These are phyloP conservation scores for Leccinum pellstonianum DNA, from an alignment of 768 basidiomycete species.

Conservation along the genomic window DNA sequence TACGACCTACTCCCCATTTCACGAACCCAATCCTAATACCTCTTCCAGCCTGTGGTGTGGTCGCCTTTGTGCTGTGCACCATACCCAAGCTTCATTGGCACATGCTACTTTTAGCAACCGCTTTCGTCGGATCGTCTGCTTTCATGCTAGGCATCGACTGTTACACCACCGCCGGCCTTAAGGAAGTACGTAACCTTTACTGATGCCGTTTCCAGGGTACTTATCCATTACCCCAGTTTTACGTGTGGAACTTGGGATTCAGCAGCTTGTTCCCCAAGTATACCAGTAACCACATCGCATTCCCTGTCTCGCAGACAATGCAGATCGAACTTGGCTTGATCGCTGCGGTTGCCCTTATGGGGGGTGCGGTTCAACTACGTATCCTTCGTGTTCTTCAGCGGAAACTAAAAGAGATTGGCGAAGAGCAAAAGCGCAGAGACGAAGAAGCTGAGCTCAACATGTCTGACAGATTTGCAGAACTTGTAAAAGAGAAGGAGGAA, in stretches of 20 bases:
- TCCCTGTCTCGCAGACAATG: slow-evolving; percentile 88
- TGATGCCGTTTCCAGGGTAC: slow-evolving; percentile 1
- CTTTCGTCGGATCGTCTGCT: slow-evolving; percentile 86
- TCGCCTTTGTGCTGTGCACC: slow-evolving; percentile 81
- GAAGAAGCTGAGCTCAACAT: slow-evolving; percentile 75
- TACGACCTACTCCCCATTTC: slow-evolving; percentile 32
- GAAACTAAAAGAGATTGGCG: slow-evolving; percentile 76
- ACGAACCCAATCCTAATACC: slow-evolving; percentile 16
- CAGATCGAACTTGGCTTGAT: slow-evolving; percentile 90
- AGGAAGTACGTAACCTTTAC: slow-evolving; percentile 61
- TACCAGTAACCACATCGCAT: slow-evolving; percentile 59
- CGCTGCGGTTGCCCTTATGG: slow-evolving; percentile 80
- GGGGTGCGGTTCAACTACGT: slow-evolving; percentile 86
- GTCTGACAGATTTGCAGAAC: slow-evolving; percentile 60
- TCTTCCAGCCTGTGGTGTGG: slow-evolving; percentile 59
- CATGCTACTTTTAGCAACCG: slow-evolving; percentile 81
- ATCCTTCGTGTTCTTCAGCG: slow-evolving; percentile 77
- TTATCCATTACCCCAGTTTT: slow-evolving; percentile 59
- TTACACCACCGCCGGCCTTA: slow-evolving; percentile 86
- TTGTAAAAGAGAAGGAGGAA: slow-evolving; percentile 68
- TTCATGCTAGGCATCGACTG: slow-evolving; percentile 95
- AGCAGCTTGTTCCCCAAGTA: slow-evolving; percentile 76
- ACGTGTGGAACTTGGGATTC: slow-evolving; percentile 94
- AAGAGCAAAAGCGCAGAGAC: slow-evolving; percentile 70
- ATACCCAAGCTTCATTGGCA: slow-evolving; percentile 87